Base-by-base conservation (phyloP, 2,329 filamentous ascomycete species). In the Pestalotiopsis sp. region DNA sequence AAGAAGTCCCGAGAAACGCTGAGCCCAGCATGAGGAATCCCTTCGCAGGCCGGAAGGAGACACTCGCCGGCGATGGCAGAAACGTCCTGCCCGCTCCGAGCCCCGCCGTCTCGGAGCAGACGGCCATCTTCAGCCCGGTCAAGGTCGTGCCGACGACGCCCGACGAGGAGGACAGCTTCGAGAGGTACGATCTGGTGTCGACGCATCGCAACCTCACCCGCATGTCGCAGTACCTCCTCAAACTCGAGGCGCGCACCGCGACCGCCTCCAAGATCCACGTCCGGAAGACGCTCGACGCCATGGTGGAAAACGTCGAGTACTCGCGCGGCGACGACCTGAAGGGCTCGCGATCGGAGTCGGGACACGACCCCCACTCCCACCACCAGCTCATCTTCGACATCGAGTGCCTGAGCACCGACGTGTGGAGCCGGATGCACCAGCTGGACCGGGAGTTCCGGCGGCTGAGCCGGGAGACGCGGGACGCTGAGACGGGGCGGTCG, bases 231-330 rank as follows among this genome's bases (percentile, higher is more conserved):
- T 75, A 74, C 61, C 35, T 76, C n/a, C 69, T 77, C 1, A 77
- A 77, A 64, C 66, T 77, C 14, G 74, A 77, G 64, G 73, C 70
- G 10, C 72, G 75, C 17, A 68, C 73, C 9, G 70, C 72, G 7
- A 74, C 74, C 30, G 67, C 72, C 4, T 72, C 72, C 11, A 76
- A 77, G 9, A 73, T 77, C 40, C 72, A 72, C 0, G 74, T 77
- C 24, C 69, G 74, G 17, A 71, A 72, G 24, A 75, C 75, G 1
- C 71, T 77, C 2, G 76, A 77, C 64, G 72, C 73, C 0, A 76
- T 73, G 4, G 70, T 73, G 1, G 55, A 57, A 1, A 70, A 74
- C 22, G 66, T 40, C 24, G 61, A 67, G 6, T 67, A 71, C 58
- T 62, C 68, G 26, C 68, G 67, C 20, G 52, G 13, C 22, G 63